Evolutionary conservation across 208 protist species (phyloP).

Genomic region (Kentomonas sorsogonicus): DNA sequence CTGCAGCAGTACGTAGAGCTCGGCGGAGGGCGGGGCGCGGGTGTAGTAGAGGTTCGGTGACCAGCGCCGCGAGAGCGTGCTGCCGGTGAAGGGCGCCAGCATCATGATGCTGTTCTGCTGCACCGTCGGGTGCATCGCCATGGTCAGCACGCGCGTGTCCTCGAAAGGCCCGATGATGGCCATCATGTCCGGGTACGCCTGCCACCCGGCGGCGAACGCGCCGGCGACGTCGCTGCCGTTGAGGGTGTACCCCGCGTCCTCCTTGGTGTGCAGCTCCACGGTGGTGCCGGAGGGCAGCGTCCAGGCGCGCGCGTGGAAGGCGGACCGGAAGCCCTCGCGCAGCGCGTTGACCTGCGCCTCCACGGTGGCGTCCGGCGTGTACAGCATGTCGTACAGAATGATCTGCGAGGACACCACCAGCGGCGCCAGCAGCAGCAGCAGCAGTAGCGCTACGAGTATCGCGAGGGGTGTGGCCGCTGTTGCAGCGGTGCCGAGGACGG

Average conservation of each 20-base stretch:
- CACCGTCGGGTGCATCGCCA: too few relatives aligned
- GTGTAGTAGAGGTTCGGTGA: constrained; percentile 34
- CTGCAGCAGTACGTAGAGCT: constrained; percentile 25
- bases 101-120: constrained; percentile 23
- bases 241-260: too few relatives aligned
- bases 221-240: too few relatives aligned
- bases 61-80: constrained; percentile 26
- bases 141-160: constrained; percentile 2
- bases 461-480: neutral
- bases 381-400: constrained; percentile 19
- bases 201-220: too few relatives aligned
- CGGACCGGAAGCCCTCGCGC: constrained; percentile 17
- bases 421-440: neutral
- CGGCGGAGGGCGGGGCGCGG: constrained; percentile 24
- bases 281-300: too few relatives aligned
- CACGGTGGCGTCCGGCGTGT: neutral
- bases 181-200: constrained; percentile 14
- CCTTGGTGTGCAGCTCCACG: too few relatives aligned
- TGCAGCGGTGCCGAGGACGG: neutral
- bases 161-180: constrained; percentile 24
- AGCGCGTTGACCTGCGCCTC: constrained; percentile 12
- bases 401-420: constrained; percentile 10
- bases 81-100: constrained; percentile 35
- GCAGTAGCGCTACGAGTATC: neutral
- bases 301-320: too few relatives aligned